Evolutionary conservation across 352 stramenopile species (phyloP), one percentile per base, ranked within the genome.

Genomic region (Poterioochromonas sp.): DNA sequence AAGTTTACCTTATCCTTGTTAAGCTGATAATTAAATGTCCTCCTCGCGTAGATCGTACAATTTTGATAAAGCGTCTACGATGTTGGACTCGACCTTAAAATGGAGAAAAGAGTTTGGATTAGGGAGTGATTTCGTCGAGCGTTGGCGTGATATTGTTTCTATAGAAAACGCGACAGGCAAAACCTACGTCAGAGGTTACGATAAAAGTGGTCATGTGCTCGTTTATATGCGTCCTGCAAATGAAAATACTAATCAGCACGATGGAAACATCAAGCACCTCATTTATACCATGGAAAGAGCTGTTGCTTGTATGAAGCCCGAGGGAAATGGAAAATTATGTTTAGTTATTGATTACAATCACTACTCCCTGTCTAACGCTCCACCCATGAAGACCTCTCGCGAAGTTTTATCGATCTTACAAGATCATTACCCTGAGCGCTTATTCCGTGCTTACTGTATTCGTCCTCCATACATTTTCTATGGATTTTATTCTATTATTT

Each of bases 361-460:
- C 18, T 84, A 81, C 62, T 79, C 70, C 1, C 18, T 84, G 18
- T 47, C 49, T 26, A 84, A 84, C 53, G 39, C 81, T 0, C 58
- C 77, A 22, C 54, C 80, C 11, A 84, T 84, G 76, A 85, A 82
- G 41, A 84, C 81, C 0, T 81, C 44, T 68, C 80, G 77, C 40
- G 26, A 69, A 40, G 81, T 76, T 34, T 60, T 84, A 12, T 41
- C 70, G 65, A 84, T 84, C 53, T 47, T 84, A 41, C 81, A 84
- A 78, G 79, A 79, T 74, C 81, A 84, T 76, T 84, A 84, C 73
- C 81, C 81, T n/a, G 81, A 84, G 62, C 74, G 49, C 12, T 65
- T 84, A 0, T 81, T 78, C 29, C 49, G 64, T 37, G 63, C 73
- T 18, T 84, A 76, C 65, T 73, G 83, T 69, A 29, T 84, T 11